phyloP scores from a whole-genome alignment of 2,329 filamentous ascomycete genomes.

The Chaetothyriales sp. region DNA sequence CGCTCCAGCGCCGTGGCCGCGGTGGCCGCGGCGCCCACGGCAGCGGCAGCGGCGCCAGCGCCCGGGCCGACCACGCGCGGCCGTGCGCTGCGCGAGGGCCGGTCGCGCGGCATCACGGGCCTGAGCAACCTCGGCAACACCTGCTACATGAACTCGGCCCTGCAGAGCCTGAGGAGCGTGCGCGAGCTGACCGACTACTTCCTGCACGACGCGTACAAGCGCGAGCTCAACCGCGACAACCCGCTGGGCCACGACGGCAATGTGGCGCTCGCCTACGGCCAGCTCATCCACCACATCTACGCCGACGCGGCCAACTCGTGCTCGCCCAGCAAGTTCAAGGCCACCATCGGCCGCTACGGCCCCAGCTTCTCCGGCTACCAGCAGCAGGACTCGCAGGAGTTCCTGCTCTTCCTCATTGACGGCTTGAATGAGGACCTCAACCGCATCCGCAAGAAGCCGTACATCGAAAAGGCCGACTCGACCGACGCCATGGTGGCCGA shows the following conservation, averaged over 20 bases:
- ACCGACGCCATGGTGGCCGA: slow-evolving; percentile 91
- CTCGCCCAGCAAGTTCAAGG: slow-evolving; percentile 69
- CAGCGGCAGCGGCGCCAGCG: slow-evolving; percentile 37
- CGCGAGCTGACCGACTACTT: slow-evolving; percentile 93
- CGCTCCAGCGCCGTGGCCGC: slow-evolving; percentile 7
- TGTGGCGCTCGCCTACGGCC: slow-evolving; percentile 73
- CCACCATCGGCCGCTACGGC: slow-evolving; percentile 64
- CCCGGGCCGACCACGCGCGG: slow-evolving; percentile 52
- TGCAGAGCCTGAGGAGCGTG: slow-evolving; percentile 87
- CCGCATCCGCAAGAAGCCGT: slow-evolving; percentile 86
- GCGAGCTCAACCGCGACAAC: slow-evolving; percentile 74
- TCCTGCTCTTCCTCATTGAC: slow-evolving; percentile 86
- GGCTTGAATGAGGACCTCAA: slow-evolving; percentile 92
- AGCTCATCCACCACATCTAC: slow-evolving; percentile 66
- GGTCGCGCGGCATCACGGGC: slow-evolving; percentile 63
- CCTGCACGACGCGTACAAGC: slow-evolving; percentile 55
- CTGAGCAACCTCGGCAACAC: slow-evolving; percentile 89
- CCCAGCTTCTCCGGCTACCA: slow-evolving; percentile 85
- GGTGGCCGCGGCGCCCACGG: slow-evolving; percentile 13
- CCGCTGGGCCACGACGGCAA: slow-evolving; percentile 72
- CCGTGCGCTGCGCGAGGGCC: slow-evolving; percentile 54
- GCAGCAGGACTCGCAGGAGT: slow-evolving; percentile 96
- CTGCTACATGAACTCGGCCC: slow-evolving; percentile 96
- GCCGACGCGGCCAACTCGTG: slow-evolving; percentile 55
- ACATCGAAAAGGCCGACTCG: slow-evolving; percentile 93